These are phyloP conservation scores for Litchi chinensis DNA, from an alignment of 345 rosid genomes.

Conservation along the genomic window DNA sequence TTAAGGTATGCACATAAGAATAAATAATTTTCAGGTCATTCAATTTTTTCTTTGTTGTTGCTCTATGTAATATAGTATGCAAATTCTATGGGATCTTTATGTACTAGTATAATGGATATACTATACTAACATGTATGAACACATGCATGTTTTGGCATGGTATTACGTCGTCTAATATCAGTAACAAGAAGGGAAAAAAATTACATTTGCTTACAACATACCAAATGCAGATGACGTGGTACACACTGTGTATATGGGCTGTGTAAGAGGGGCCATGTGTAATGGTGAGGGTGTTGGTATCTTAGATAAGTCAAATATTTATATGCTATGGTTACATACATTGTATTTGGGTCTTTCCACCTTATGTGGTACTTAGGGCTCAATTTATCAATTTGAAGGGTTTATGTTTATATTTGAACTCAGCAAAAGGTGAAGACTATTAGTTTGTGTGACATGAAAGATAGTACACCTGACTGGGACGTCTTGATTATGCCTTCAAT, in stretches of 20 bases:
- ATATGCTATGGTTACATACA: not conserved
- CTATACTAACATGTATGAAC: not conserved
- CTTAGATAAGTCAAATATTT: not conserved
- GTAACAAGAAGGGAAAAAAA: not conserved
- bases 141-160: not conserved
- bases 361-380: not conserved
- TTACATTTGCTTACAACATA: not conserved
- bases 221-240: not conserved
- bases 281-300: not conserved
- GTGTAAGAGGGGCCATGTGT: not conserved
- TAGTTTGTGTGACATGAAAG: not conserved
- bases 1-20: conserved; percentile 55
- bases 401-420: not conserved
- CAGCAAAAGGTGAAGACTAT: not conserved
- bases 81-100: not conserved
- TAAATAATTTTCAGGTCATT: conserved; percentile 7
- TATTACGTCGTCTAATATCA: conserved; percentile 7
- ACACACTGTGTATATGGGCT: not conserved
- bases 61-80: not conserved
- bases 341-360: not conserved
- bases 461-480: not conserved
- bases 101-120: not conserved
- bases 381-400: not conserved
- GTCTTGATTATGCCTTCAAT: not conserved
- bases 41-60: not conserved